Evolutionary conservation across 805 yeast species (phyloP).

Genomic region (Spencermartinsiella europaea): DNA sequence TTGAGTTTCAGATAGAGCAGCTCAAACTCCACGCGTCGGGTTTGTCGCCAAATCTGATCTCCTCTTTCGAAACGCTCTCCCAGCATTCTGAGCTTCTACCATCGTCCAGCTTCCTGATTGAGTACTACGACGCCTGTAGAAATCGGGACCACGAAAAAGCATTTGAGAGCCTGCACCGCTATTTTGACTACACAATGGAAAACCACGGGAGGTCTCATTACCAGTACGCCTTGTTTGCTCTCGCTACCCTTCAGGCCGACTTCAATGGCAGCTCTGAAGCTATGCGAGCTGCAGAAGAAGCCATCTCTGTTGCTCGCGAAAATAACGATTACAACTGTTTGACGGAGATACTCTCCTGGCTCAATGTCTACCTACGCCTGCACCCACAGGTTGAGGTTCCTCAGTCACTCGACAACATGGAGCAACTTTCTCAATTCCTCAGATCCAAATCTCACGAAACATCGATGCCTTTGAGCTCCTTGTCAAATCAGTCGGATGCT

Average conservation of each 20-base stretch:
- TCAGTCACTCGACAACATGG: constrained; percentile 51
- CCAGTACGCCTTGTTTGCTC: constrained; percentile 69
- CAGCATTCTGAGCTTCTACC: constrained; percentile 23
- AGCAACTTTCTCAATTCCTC: constrained; percentile 61
- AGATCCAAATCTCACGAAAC: constrained; percentile 48
- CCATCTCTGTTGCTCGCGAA: constrained; percentile 82
- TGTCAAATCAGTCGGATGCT: constrained; percentile 18
- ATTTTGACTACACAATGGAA: constrained; percentile 73
- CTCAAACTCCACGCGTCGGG: constrained; percentile 44
- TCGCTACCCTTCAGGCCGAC: constrained; percentile 66
- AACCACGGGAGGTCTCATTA: constrained; percentile 58
- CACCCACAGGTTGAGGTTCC: constrained; percentile 50
- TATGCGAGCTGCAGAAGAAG: constrained; percentile 74
- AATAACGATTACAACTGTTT: constrained; percentile 69
- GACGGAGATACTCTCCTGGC: constrained; percentile 51
- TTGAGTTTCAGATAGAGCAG: constrained; percentile 45
- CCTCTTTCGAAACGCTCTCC: constrained; percentile 20
- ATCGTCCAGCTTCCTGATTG: constrained; percentile 50
- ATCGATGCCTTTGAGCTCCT: constrained; percentile 11
- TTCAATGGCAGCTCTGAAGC: constrained; percentile 68
- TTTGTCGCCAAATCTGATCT: constrained; percentile 39
- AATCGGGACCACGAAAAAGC: constrained; percentile 53
- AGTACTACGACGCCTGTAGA: constrained; percentile 54
- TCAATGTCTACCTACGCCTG: constrained; percentile 61
- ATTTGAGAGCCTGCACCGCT: constrained; percentile 50